Evolutionary conservation across 1,284 basidiomycete genomes (phyloP).

Genomic region (Naganishia cerealis): DNA sequence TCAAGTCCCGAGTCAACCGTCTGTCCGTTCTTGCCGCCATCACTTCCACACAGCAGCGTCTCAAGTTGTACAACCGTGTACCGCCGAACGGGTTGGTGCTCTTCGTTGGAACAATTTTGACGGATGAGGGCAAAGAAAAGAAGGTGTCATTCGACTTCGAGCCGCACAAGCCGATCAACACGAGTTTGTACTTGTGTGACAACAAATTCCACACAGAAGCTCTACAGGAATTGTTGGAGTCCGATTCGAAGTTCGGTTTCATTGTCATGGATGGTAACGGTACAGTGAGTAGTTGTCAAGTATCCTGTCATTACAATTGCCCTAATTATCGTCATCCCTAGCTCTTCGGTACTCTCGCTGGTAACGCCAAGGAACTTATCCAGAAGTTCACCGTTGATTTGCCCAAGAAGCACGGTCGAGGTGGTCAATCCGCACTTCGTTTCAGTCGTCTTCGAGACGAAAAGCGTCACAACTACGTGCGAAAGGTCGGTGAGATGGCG

Average conservation of each 20-base stretch:
- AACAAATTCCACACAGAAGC: slow-evolving; percentile 99
- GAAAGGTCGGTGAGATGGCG: slow-evolving; percentile 94
- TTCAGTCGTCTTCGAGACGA: slow-evolving; percentile 99
- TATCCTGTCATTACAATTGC: not conserved
- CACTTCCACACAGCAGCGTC: slow-evolving; percentile 95
- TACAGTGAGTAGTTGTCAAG: slow-evolving; percentile 53
- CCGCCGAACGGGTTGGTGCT: slow-evolving; percentile 96
- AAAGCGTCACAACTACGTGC: slow-evolving; percentile 98
- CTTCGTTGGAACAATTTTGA: slow-evolving; percentile 95
- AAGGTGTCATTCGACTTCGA: slow-evolving; percentile 97
- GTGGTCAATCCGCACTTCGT: slow-evolving; percentile 99
- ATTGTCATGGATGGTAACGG: slow-evolving; percentile 99
- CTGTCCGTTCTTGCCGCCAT: slow-evolving; percentile 96
- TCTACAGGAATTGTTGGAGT: slow-evolving; percentile 92
- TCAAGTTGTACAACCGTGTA: slow-evolving; percentile 94
- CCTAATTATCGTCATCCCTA: slow-evolving; percentile 14
- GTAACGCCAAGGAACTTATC: slow-evolving; percentile 94
- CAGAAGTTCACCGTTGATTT: slow-evolving; percentile 99
- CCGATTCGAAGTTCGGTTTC: slow-evolving; percentile 96
- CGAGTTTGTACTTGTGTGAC: slow-evolving; percentile 96
- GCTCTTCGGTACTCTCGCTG: slow-evolving; percentile 91
- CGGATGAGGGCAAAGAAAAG: slow-evolving; percentile 98
- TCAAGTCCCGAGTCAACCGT: slow-evolving; percentile 97
- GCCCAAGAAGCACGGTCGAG: slow-evolving; percentile 99
- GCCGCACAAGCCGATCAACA: slow-evolving; percentile 97